Evolutionary conservation across 441 rosid species (phyloP).

Genomic region (Eutrema salsugineum): DNA sequence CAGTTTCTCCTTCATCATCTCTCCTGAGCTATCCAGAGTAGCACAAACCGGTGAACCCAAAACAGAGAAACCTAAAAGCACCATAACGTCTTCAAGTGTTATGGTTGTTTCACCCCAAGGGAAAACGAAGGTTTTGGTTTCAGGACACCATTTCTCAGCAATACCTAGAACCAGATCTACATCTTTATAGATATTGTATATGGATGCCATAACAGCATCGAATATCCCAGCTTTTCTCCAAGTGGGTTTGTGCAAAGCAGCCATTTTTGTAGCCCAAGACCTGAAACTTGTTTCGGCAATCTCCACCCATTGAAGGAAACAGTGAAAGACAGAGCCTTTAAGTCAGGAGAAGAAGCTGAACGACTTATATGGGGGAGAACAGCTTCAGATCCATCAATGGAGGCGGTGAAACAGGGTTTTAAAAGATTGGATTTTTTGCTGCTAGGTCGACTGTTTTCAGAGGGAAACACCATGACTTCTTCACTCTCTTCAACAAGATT

Average conservation of each 20-base stretch:
- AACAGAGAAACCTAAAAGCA: conserved; percentile 36
- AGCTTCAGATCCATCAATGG: not conserved
- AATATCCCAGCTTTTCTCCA: conserved; percentile 37
- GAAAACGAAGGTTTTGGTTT: conserved; percentile 39
- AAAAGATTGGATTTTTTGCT: conserved; percentile 2
- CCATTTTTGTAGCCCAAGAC: conserved; percentile 24
- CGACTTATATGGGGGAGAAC: not conserved
- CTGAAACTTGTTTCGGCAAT: not conserved
- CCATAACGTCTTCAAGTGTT: conserved; percentile 42
- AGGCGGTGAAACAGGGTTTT: conserved; percentile 22
- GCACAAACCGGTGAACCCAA: conserved; percentile 22
- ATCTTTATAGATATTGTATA: not conserved
- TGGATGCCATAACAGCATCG: conserved; percentile 34
- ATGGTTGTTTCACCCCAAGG: conserved; percentile 53
- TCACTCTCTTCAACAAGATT: conserved; percentile 16
- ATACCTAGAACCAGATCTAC: conserved; percentile 21
- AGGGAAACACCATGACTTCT: not conserved
- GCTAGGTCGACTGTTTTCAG: not conserved
- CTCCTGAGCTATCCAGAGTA: conserved; percentile 13
- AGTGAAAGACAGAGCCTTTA: not conserved
- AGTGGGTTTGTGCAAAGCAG: not conserved
- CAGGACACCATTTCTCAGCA: conserved; percentile 38
- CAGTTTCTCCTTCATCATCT: conserved; percentile 32
- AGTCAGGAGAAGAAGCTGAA: not conserved
- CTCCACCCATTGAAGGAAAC: conserved; percentile 30